A percentile compares a stretch with the other conserved stretches of the same genome.
Evolutionary conservation across 352 stramenopile genomes (phyloP).

Genomic region (Pythium coloratum): DNA sequence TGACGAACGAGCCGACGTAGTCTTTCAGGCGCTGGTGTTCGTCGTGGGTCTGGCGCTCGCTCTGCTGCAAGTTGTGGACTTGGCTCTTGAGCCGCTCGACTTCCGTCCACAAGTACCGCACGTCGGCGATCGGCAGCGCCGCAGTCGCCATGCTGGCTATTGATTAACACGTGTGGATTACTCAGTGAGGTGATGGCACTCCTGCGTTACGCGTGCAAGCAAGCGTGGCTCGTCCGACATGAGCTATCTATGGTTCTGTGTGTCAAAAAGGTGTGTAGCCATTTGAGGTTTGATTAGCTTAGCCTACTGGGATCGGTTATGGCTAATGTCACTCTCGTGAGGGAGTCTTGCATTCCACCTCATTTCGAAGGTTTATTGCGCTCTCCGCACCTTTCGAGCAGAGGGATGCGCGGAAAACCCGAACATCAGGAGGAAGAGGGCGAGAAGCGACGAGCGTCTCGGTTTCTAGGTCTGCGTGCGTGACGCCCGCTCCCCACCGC

Average conservation of each 20-base stretch:
- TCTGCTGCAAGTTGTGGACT: constrained; percentile 41
- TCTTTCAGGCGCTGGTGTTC: constrained; percentile 36
- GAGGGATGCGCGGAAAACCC: constrained; percentile 7
- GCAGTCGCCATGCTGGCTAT: not conserved
- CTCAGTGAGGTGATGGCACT: not conserved
- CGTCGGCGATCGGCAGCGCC: constrained; percentile 35
- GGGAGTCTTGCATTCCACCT: constrained; percentile 15
- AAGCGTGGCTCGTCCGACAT: not conserved
- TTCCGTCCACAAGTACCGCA: constrained; percentile 53
- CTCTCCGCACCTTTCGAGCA: not conserved
- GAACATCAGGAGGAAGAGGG: constrained; percentile 6
- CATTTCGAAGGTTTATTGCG: constrained; percentile 16
- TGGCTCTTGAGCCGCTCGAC: constrained; percentile 59
- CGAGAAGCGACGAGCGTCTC: constrained; percentile 2
- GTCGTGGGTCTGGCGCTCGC: constrained; percentile 28
- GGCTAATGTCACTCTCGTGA: constrained; percentile 5
- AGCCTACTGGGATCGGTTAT: not conserved
- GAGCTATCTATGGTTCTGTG: not conserved
- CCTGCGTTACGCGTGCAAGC: not conserved
- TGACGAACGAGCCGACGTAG: constrained; percentile 49
- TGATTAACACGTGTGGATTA: not conserved
- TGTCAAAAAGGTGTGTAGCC: constrained; percentile 15
- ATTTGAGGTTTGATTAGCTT: constrained; percentile 4
- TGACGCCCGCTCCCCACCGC: not conserved
- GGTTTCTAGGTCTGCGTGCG: not conserved